Evolutionary conservation across 129 eudicot genomes (phyloP).

Genomic region (Chrysanthemum lavandulifolium): DNA sequence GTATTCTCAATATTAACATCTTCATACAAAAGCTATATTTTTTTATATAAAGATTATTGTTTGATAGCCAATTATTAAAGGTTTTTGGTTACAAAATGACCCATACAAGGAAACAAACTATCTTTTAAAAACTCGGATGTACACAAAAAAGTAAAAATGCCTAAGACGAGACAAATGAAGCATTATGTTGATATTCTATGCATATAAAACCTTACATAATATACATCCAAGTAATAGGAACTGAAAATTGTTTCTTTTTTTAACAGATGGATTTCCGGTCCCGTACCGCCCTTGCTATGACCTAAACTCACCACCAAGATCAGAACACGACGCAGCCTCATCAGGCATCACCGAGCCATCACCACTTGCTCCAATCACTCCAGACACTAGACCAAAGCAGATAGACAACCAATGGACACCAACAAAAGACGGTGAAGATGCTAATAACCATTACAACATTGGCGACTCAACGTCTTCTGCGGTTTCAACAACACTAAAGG

Average conservation of each 20-base stretch:
- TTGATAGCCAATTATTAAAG: too few relatives aligned
- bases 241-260: neutral
- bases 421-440: slow-evolving; percentile 22
- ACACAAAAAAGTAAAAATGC: too few relatives aligned
- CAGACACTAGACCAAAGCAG: slow-evolving; percentile 42
- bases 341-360: slow-evolving; percentile 26
- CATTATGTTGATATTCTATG: neutral
- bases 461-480: slow-evolving; percentile 44
- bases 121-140: too few relatives aligned
- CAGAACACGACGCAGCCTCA: slow-evolving; percentile 40
- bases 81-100: too few relatives aligned
- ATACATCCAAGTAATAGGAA: neutral
- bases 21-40: too few relatives aligned
- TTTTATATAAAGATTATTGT: too few relatives aligned
- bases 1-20: too few relatives aligned
- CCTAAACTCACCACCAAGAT: slow-evolving; percentile 50
- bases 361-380: slow-evolving; percentile 59
- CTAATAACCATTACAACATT: slow-evolving; percentile 29
- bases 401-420: slow-evolving; percentile 26
- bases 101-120: too few relatives aligned
- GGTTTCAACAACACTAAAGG: slow-evolving; percentile 36
- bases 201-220: neutral
- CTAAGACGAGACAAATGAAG: too few relatives aligned
- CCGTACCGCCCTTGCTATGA: slow-evolving; percentile 35
- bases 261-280: slow-evolving; percentile 51